Evolutionary conservation across 2,329 filamentous ascomycete species (phyloP).

Genomic region (Talaromyces amestolkiae): DNA sequence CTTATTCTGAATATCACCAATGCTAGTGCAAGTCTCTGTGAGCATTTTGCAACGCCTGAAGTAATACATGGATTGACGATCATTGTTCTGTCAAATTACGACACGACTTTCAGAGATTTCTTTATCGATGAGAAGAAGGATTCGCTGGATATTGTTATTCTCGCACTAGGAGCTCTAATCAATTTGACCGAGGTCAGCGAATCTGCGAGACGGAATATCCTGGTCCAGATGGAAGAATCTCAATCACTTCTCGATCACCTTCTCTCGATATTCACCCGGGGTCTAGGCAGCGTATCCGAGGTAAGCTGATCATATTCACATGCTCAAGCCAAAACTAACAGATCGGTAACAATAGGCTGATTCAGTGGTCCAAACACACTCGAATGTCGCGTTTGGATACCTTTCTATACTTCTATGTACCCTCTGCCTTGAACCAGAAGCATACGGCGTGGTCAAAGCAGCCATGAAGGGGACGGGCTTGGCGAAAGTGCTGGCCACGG

Average conservation of each 20-base stretch:
- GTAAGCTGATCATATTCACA: conserved; percentile 49
- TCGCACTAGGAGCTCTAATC: conserved; percentile 78
- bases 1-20: conserved; percentile 85
- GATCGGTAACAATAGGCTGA: conserved; percentile 41
- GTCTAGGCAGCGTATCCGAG: conserved; percentile 64
- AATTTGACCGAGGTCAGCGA: conserved; percentile 80
- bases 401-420: conserved; percentile 81
- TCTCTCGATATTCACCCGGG: conserved; percentile 64
- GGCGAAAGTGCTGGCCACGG: conserved; percentile 52
- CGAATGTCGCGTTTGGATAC: conserved; percentile 83
- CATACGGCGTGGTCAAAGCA: conserved; percentile 43
- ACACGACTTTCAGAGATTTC: conserved; percentile 29
- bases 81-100: conserved; percentile 36
- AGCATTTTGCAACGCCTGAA: conserved; percentile 57
- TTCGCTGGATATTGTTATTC: conserved; percentile 68
- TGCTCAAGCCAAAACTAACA: neutral
- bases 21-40: conserved; percentile 67
- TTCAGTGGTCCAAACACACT: conserved; percentile 65
- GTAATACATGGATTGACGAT: conserved; percentile 38
- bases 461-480: conserved; percentile 50
- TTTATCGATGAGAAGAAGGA: conserved; percentile 46
- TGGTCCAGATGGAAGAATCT: conserved; percentile 38
- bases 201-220: conserved; percentile 54
- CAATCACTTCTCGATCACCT: conserved; percentile 57
- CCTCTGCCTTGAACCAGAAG: conserved; percentile 60